These are phyloP conservation scores for Tothia fuscella DNA, from an alignment of 2,329 filamentous ascomycete genomes.

Conservation along the genomic window DNA sequence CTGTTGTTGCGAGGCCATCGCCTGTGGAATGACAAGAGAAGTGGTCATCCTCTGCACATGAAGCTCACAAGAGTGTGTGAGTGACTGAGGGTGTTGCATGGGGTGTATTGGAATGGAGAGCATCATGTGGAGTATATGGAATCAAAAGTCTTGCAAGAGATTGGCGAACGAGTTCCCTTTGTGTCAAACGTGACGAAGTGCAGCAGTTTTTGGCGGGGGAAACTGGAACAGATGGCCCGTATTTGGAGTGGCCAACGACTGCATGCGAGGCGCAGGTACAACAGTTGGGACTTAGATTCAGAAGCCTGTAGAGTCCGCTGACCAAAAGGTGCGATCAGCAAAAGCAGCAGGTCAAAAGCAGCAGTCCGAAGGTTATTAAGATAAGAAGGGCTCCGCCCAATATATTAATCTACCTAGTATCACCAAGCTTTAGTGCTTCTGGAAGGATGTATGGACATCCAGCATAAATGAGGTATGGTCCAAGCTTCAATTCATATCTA, in stretches of 20 bases:
- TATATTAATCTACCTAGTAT: no score
- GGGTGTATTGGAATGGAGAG: neutral
- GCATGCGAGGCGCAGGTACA: neutral
- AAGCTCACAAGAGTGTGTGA: conserved; percentile 10
- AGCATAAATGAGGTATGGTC: no score
- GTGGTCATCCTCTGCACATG: conserved; percentile 27
- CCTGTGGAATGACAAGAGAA: conserved; percentile 31
- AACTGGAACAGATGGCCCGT: neutral
- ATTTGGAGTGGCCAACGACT: neutral
- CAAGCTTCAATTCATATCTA: no score
- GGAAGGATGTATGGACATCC: no score
- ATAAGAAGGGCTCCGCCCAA: no score
- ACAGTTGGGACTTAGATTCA: no score
- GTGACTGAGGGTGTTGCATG: conserved; percentile 8
- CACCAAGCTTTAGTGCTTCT: no score
- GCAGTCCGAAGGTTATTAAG: no score
- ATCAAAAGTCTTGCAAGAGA: neutral
- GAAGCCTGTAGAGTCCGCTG: no score
- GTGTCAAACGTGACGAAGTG: neutral
- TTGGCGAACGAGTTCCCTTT: neutral
- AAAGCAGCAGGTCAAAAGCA: no score
- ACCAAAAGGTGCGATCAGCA: no score
- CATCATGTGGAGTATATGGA: conserved; percentile 3
- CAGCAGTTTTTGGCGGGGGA: neutral
- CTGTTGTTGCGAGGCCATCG: conserved; percentile 17